Conservation (phyloP, 2,329 filamentous ascomycete genomes). For the Paraphaeosphaeria sporulosa region DNA sequence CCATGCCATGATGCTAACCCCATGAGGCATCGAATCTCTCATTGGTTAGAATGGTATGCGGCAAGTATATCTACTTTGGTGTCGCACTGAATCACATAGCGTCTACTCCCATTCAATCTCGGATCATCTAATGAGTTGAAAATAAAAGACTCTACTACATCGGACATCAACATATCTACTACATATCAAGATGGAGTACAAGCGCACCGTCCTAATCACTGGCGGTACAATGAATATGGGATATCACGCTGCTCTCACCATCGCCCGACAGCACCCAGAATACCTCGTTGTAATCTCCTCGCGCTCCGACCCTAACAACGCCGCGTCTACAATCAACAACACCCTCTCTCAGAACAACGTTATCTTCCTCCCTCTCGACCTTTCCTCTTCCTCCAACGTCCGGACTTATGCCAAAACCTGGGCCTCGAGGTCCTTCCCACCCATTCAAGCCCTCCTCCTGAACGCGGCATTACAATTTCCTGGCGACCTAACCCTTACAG, state of each 20-base stretch:
- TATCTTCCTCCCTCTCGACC: constrained; percentile 54
- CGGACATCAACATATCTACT: background rate
- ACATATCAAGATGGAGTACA: constrained; percentile 1
- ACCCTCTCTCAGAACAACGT: constrained; percentile 51
- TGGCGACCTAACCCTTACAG: constrained; percentile 40
- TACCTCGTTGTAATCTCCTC: constrained; percentile 30
- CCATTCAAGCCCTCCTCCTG: constrained; percentile 56
- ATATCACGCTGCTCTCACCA: constrained; percentile 22
- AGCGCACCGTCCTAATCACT: constrained; percentile 32
- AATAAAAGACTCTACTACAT: no score
- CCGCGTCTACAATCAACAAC: constrained; percentile 55
- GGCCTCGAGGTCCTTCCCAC: constrained; percentile 45
- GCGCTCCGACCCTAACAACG: constrained; percentile 52
- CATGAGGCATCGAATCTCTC: background rate
- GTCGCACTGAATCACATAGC: background rate
- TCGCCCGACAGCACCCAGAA: constrained; percentile 27
- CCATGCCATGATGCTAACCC: background rate
- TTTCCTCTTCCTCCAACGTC: constrained; percentile 51
- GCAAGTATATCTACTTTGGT: background rate
- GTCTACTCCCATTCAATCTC: no score
- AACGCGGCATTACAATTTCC: constrained; percentile 60
- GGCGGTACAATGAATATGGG: constrained; percentile 38
- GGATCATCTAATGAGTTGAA: no score
- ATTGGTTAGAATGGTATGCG: background rate
- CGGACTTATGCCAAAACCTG: constrained; percentile 53